Evolutionary conservation across 2,329 filamentous ascomycete genomes (phyloP).

Genomic region (Fusarium sp.): DNA sequence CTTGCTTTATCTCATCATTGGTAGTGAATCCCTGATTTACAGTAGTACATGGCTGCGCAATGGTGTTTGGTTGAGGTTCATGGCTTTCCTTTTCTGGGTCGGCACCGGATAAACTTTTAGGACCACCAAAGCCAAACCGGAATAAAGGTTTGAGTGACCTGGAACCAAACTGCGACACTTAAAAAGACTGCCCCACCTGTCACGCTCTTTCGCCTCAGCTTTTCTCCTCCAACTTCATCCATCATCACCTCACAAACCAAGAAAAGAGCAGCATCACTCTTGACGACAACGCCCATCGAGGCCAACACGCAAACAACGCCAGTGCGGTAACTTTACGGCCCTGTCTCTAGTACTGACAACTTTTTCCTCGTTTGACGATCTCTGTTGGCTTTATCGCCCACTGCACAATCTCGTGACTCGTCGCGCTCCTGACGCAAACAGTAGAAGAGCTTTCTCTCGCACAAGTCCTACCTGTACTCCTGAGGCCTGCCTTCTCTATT

Average conservation of each 20-base stretch:
- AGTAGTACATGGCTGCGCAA: background rate
- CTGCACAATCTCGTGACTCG: slow-evolving; percentile 39
- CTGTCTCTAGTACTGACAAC: slow-evolving; percentile 29
- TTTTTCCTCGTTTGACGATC: slow-evolving; percentile 15
- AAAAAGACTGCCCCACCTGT: slow-evolving; percentile 36
- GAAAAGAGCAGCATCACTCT: slow-evolving; percentile 9
- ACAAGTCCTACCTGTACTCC: slow-evolving; percentile 39
- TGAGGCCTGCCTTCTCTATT: slow-evolving; percentile 39
- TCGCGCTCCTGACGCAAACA: slow-evolving; percentile 40
- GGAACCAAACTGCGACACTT: slow-evolving; percentile 15
- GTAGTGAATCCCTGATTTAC: background rate
- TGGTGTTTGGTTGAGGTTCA: background rate
- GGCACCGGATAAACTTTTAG: slow-evolving; percentile 22
- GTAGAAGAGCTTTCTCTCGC: slow-evolving; percentile 41
- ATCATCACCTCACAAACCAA: slow-evolving; percentile 31
- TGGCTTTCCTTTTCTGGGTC: slow-evolving; percentile 1
- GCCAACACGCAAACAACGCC: slow-evolving; percentile 7
- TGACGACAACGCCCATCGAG: slow-evolving; percentile 27
- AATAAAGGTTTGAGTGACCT: slow-evolving; percentile 1
- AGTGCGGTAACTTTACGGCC: slow-evolving; percentile 17
- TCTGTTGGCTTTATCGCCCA: slow-evolving; percentile 13
- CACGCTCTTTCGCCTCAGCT: slow-evolving; percentile 18
- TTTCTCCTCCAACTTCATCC: slow-evolving; percentile 22
- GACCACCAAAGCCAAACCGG: background rate
- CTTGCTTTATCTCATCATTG: background rate